A percentile compares a stretch with the other conserved stretches of the same genome.
These are phyloP conservation scores for Fragaria vesca DNA, from an alignment of 306 rosid genomes.

Conservation along the genomic window DNA sequence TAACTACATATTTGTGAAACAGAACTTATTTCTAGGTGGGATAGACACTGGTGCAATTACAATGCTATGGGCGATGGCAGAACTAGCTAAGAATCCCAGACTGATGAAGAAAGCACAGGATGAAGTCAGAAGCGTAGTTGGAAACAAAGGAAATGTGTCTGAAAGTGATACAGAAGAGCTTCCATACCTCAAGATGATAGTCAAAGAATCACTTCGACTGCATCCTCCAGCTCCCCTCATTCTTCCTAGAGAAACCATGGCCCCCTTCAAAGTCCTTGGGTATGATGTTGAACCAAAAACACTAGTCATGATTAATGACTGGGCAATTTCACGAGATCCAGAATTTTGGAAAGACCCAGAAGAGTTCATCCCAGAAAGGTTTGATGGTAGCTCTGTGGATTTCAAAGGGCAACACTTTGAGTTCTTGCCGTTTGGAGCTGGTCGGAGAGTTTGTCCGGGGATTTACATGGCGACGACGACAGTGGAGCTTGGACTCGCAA, in stretches of 20 bases:
- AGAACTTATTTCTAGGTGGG: conserved; percentile 46
- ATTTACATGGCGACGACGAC: conserved; percentile 24
- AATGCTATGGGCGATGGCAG: conserved; percentile 45
- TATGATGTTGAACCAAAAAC: conserved; percentile 33
- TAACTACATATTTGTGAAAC: neutral
- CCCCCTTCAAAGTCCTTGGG: conserved; percentile 23
- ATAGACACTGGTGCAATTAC: conserved; percentile 32
- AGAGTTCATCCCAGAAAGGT: conserved; percentile 53
- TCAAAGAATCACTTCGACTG: conserved; percentile 46
- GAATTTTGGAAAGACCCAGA: conserved; percentile 35
- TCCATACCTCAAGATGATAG: conserved; percentile 33
- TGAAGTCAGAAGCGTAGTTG: conserved; percentile 21
- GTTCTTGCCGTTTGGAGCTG: conserved; percentile 50
- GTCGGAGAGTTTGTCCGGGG: conserved; percentile 46
- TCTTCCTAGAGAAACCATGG: conserved; percentile 39
- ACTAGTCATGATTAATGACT: conserved; percentile 26
- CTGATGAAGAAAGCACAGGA: conserved; percentile 39
- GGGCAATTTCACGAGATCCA: conserved; percentile 46
- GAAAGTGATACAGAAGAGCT: conserved; percentile 31
- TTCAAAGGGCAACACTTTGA: conserved; percentile 42
- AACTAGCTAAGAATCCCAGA: conserved; percentile 34
- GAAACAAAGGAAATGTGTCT: conserved; percentile 16
- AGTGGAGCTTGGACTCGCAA: conserved; percentile 39
- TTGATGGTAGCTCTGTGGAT: conserved; percentile 27
- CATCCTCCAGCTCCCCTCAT: conserved; percentile 47